phyloP scores from a whole-genome alignment of 2,329 filamentous ascomycete genomes.

The Teratosphaeria destructans region DNA sequence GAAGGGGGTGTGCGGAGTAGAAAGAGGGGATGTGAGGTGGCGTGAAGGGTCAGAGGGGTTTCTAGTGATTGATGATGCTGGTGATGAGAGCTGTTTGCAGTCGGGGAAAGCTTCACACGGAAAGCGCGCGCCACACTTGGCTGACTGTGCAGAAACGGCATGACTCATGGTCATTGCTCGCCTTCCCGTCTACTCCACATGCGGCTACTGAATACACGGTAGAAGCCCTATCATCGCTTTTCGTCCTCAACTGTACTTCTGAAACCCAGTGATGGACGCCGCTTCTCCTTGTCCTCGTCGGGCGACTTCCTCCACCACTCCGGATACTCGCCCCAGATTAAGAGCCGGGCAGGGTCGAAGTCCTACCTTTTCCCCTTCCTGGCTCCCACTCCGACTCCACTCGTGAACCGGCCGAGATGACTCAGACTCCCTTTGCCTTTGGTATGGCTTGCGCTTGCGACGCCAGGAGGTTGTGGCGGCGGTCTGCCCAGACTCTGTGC shows the following conservation, averaged over 20 bases:
- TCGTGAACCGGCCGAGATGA: slow-evolving; percentile 35
- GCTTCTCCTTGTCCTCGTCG: neutral
- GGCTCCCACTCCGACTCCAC: slow-evolving; percentile 27
- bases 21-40: neutral
- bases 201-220: neutral
- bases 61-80: neutral
- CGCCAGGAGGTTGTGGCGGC: slow-evolving; percentile 8
- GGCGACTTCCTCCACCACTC: neutral
- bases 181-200: neutral
- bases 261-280: neutral
- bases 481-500: slow-evolving; percentile 11
- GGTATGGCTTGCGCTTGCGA: slow-evolving; percentile 10
- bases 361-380: slow-evolving; percentile 21
- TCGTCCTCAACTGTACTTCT: neutral
- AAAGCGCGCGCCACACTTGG: neutral
- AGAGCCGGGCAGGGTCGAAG: neutral
- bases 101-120: neutral
- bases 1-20: neutral
- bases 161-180: neutral
- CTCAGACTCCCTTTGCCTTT: slow-evolving; percentile 32
- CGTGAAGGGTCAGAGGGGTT: neutral
- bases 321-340: neutral
- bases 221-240: neutral
- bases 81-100: neutral
- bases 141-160: neutral